Evolutionary conservation across 169 alveolate species (phyloP).

Genomic region (Cryptosporidium ubiquitum): DNA sequence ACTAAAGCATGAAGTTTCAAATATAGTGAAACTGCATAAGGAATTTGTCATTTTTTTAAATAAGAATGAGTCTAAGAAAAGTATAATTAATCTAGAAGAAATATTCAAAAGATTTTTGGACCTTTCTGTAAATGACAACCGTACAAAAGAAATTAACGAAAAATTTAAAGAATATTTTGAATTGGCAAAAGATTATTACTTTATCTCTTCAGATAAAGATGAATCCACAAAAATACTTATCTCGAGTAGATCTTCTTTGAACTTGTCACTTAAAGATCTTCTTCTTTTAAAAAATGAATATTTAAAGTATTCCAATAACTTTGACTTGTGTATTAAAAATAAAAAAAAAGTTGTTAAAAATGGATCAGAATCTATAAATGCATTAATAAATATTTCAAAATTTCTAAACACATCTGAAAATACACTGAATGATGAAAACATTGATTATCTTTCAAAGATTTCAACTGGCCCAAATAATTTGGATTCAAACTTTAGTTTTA

Average conservation of each 20-base stretch:
- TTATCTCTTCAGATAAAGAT: constrained; percentile 14
- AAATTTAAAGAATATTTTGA: constrained; percentile 21
- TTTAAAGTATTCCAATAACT: background rate
- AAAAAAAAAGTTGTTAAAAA: constrained; percentile 5
- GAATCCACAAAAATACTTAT: constrained; percentile 1
- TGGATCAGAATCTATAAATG: constrained; percentile 21
- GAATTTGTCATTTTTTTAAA: constrained; percentile 13
- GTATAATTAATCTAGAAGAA: background rate
- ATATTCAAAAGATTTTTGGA: constrained; percentile 25
- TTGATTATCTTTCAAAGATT: background rate
- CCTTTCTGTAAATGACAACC: background rate
- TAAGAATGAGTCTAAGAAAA: background rate
- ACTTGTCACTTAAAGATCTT: constrained; percentile 13
- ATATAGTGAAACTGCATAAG: constrained; percentile 7
- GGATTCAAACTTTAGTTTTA: constrained; percentile 4
- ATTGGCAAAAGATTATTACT: constrained; percentile 2
- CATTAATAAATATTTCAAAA: background rate
- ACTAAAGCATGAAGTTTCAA: constrained; percentile 15
- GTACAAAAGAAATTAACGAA: background rate
- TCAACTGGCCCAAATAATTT: background rate
- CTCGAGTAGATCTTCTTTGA: background rate
- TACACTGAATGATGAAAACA: background rate
- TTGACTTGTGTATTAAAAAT: constrained; percentile 22
- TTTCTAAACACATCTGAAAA: background rate
- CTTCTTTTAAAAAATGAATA: constrained; percentile 6